Evolutionary conservation across 768 basidiomycete species (phyloP).

Genomic region (Serendipita indica): DNA sequence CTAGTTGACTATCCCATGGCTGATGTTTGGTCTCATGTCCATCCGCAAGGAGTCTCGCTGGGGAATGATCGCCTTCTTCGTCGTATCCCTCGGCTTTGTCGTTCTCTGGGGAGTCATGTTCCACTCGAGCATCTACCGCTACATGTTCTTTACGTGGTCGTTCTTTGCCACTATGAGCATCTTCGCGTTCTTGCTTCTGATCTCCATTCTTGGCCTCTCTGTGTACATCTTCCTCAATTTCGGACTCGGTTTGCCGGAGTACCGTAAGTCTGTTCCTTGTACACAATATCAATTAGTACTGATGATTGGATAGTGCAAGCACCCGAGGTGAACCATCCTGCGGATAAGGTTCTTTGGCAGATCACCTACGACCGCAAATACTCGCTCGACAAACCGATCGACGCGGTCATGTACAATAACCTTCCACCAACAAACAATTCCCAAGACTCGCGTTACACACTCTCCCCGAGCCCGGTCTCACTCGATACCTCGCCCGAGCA

Average conservation of each 20-base stretch:
- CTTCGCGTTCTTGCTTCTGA: not conserved
- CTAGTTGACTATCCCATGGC: not conserved
- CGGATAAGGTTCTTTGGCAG: conserved; percentile 6
- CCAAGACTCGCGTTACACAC: too few species aligned
- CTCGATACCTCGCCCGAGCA: too few species aligned
- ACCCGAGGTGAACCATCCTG: not conserved
- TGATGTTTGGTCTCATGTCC: not conserved
- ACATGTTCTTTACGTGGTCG: not conserved
- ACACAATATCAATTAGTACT: not conserved
- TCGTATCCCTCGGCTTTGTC: not conserved
- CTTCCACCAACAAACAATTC: too few species aligned
- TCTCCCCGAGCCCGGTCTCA: too few species aligned
- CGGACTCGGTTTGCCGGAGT: not conserved
- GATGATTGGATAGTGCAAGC: not conserved
- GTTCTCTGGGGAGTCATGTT: conserved; percentile 4
- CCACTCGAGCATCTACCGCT: not conserved
- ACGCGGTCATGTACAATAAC: too few species aligned
- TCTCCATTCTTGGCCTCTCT: not conserved
- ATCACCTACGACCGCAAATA: too few species aligned
- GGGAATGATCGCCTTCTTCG: conserved; percentile 1
- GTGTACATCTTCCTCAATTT: conserved; percentile 2
- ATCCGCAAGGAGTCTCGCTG: not conserved
- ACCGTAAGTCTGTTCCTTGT: not conserved
- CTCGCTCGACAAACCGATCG: too few species aligned
- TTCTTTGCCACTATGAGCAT: conserved; percentile 2